phyloP scores from a whole-genome alignment of 441 rosid species.

The Pelargonium exstipulatum region DNA sequence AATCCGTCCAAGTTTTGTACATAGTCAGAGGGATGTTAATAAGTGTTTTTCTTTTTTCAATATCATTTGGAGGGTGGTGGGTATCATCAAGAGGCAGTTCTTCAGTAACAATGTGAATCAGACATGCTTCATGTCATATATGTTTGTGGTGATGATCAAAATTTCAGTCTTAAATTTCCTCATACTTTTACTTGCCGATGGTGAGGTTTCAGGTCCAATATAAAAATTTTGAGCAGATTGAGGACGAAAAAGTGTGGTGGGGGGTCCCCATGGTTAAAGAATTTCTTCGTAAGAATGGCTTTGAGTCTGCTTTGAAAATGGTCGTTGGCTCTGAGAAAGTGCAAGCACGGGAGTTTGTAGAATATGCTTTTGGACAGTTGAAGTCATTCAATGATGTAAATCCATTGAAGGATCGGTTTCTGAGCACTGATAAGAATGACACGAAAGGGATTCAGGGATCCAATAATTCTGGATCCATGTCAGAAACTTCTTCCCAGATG shows the following conservation, averaged over 20 bases:
- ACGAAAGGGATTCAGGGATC: conserved; percentile 26
- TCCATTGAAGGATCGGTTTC: conserved; percentile 32
- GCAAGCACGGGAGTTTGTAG: conserved; percentile 82
- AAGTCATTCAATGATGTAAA: conserved; percentile 61
- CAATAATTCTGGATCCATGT: conserved; percentile 16
- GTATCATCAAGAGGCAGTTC: neutral
- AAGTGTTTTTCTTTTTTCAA: neutral
- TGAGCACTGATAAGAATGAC: conserved; percentile 24
- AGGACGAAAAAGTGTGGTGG: conserved; percentile 82
- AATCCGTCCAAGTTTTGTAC: neutral
- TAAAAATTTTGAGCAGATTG: conserved; percentile 70
- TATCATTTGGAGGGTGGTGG: neutral
- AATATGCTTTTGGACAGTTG: conserved; percentile 79
- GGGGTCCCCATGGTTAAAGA: conserved; percentile 61
- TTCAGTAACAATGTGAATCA: neutral
- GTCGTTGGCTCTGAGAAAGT: conserved; percentile 59
- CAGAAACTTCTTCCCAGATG: conserved; percentile 32
- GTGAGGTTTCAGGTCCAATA: conserved; percentile 57
- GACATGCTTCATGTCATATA: neutral
- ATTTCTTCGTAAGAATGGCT: conserved; percentile 53
- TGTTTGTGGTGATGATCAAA: neutral
- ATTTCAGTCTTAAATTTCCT: neutral
- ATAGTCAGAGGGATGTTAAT: neutral
- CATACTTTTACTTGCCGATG: conserved; percentile 8
- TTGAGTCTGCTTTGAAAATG: conserved; percentile 56